A percentile compares a stretch with the other conserved stretches of the same genome.
Evolutionary conservation across 257 asterid genomes (phyloP).

Genomic region (Datura wrightii): DNA sequence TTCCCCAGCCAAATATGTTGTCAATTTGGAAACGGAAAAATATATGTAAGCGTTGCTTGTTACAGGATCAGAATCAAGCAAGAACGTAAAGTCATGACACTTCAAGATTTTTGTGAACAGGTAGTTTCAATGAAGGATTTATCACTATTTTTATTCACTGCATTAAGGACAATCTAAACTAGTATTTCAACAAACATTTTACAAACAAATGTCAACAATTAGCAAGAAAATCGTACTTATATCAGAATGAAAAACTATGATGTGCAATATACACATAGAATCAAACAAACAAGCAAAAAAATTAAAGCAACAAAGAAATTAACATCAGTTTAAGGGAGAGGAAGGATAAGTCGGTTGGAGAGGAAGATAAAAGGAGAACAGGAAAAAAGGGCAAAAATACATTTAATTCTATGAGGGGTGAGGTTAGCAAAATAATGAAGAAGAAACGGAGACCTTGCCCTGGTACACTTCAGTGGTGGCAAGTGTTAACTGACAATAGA

Average conservation of each 20-base stretch:
- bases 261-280: neutral
- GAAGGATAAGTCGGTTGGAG: neutral
- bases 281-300: neutral
- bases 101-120: neutral
- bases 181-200: neutral
- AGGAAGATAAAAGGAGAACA: neutral
- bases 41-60: neutral
- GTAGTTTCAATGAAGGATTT: neutral
- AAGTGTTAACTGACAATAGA: neutral
- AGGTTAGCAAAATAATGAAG: constrained; percentile 7
- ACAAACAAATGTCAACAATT: neutral
- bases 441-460: neutral
- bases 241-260: neutral
- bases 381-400: neutral
- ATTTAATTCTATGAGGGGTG: neutral
- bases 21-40: neutral
- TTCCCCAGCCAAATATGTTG: neutral
- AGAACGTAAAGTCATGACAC: neutral
- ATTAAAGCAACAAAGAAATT: neutral
- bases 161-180: neutral
- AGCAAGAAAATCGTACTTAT: neutral
- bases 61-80: neutral
- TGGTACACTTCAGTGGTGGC: neutral
- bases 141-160: neutral
- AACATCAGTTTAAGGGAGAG: neutral